Percentiles rank a stretch among this genome's conserved stretches.
phyloP scores from a whole-genome alignment of 495 filamentous ascomycete species.

The Apodospora peruviana region DNA sequence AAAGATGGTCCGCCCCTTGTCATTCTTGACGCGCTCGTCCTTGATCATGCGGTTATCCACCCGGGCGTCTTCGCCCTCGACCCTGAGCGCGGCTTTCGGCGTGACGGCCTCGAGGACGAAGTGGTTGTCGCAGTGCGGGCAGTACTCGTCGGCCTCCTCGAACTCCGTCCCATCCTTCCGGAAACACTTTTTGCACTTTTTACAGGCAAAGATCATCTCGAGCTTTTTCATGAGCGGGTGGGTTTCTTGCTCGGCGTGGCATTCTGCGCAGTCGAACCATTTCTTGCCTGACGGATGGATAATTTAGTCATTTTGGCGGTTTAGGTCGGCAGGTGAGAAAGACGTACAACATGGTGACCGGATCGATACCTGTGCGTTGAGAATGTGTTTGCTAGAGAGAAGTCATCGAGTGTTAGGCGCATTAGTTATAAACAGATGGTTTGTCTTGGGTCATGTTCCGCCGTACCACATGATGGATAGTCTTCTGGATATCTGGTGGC shows the following conservation, averaged over 20 bases:
- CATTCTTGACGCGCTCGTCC: constrained; percentile 72
- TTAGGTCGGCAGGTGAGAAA: neutral
- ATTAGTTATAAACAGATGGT: too few species aligned
- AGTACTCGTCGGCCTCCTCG: constrained; percentile 97
- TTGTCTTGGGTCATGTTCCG: neutral
- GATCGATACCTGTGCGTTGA: constrained; percentile 97
- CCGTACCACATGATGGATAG: constrained; percentile 1
- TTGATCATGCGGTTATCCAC: constrained; percentile 86
- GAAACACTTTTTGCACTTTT: constrained; percentile 98
- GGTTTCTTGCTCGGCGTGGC: constrained; percentile 74
- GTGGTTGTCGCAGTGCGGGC: constrained; percentile 99
- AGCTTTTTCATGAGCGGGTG: constrained; percentile 69
- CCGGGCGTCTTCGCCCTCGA: constrained; percentile 87
- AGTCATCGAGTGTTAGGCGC: too few species aligned
- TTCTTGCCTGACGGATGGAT: constrained; percentile 59
- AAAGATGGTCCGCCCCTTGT: constrained; percentile 59
- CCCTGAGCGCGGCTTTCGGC: constrained; percentile 69
- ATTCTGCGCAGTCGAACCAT: constrained; percentile 98
- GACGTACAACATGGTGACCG: constrained; percentile 87
- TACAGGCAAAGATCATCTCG: constrained; percentile 95
- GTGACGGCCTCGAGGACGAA: constrained; percentile 85
- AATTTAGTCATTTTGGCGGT: neutral
- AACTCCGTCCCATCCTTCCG: constrained; percentile 87
- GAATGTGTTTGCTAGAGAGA: constrained; percentile 73
- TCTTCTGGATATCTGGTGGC: too few species aligned